Evolutionary conservation across 345 rosid species (phyloP).

Genomic region (Cochlearia excelsa): DNA sequence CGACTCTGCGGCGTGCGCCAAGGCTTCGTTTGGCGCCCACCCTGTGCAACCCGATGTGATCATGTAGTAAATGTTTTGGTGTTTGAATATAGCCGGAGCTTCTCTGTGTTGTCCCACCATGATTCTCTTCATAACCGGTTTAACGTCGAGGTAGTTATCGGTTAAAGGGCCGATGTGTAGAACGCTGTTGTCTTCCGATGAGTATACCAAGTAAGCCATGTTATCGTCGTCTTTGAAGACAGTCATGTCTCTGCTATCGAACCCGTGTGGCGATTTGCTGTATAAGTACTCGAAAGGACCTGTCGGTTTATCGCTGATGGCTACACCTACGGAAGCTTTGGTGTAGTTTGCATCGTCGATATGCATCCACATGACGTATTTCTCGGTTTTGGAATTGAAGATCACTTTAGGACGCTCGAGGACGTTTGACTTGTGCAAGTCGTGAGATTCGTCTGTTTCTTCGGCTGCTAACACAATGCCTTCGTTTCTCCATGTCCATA

Average conservation of each 20-base stretch:
- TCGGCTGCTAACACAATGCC: slow-evolving; percentile 79
- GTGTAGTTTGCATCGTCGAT: slow-evolving; percentile 88
- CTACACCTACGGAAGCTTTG: slow-evolving; percentile 79
- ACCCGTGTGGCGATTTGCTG: slow-evolving; percentile 77
- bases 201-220: slow-evolving; percentile 71
- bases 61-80: slow-evolving; percentile 82
- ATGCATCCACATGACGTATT: slow-evolving; percentile 99
- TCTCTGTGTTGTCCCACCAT: slow-evolving; percentile 78
- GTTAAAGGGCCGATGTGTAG: slow-evolving; percentile 82
- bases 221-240: slow-evolving; percentile 82
- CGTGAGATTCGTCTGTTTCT: slow-evolving; percentile 66
- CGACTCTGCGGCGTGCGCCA: slow-evolving; percentile 80
- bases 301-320: slow-evolving; percentile 65
- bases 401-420: slow-evolving; percentile 94
- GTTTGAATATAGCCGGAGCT: slow-evolving; percentile 86
- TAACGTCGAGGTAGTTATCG: slow-evolving; percentile 63
- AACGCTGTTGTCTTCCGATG: slow-evolving; percentile 86
- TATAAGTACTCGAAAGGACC: slow-evolving; percentile 76
- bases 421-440: slow-evolving; percentile 78
- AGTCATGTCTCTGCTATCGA: slow-evolving; percentile 93
- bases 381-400: slow-evolving; percentile 62
- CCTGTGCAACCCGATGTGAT: slow-evolving; percentile 91
- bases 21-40: slow-evolving; percentile 96
- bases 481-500: slow-evolving; percentile 92
- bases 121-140: slow-evolving; percentile 50